Conservation (phyloP, 176 grass and related monocot genomes). For the Cymbopogon citratus region DNA sequence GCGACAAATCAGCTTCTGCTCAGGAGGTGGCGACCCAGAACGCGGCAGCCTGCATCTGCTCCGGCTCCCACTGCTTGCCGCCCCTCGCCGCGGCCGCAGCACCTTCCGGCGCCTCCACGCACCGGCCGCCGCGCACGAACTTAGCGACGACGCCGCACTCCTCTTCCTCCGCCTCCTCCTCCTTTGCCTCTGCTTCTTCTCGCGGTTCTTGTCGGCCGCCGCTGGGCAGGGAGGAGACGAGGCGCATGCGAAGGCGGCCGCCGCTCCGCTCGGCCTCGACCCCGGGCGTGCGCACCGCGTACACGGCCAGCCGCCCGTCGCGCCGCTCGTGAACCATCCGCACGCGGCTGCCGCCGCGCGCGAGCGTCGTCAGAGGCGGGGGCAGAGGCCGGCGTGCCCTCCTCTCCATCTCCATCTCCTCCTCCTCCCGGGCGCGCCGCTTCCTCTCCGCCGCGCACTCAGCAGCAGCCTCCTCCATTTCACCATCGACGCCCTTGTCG, state of each 20-base stretch:
- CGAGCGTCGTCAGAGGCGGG: slow-evolving; percentile 55
- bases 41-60: background rate
- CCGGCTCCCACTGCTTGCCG: slow-evolving; percentile 25
- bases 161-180: background rate
- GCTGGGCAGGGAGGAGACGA: slow-evolving; percentile 23
- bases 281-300: slow-evolving; percentile 29
- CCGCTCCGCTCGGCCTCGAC: slow-evolving; percentile 56
- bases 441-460: slow-evolving; percentile 30
- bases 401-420: slow-evolving; percentile 13
- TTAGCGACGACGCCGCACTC: slow-evolving; percentile 13
- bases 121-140: slow-evolving; percentile 36
- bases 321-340: slow-evolving; percentile 54
- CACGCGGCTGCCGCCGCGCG: slow-evolving; percentile 18
- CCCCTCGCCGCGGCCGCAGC: background rate
- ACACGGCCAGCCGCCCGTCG: slow-evolving; percentile 59
- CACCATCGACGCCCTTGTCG: slow-evolving; percentile 1
- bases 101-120: slow-evolving; percentile 28
- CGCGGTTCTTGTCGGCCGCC: background rate
- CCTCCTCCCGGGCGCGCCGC: background rate
- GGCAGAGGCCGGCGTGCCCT: slow-evolving; percentile 30
- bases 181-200: slow-evolving; percentile 5
- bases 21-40: slow-evolving; percentile 33
- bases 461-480: background rate
- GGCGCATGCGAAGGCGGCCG: slow-evolving; percentile 49
- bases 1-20: no score